phyloP scores from a whole-genome alignment of 306 rosid genomes.

The Ormosia emarginata region DNA sequence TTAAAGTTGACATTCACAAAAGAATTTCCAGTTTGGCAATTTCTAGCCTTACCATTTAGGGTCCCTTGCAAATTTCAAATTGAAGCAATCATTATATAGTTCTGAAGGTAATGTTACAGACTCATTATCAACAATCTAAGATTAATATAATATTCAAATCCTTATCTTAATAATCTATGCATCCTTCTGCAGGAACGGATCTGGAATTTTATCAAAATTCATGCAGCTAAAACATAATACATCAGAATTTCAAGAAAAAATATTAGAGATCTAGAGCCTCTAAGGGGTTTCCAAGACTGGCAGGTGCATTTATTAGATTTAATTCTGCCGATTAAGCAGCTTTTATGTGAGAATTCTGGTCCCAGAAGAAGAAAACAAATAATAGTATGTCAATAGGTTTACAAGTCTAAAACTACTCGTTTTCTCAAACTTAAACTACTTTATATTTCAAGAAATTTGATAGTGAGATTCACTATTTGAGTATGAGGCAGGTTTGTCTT shows the following conservation, averaged over 20 bases:
- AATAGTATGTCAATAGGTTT: not conserved
- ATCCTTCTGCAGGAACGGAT: not conserved
- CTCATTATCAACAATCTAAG: not conserved
- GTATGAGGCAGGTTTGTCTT: not conserved
- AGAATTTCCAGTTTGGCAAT: not conserved
- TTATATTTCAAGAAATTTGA: not conserved
- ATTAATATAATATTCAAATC: not conserved
- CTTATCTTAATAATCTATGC: not conserved
- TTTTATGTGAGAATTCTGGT: not conserved
- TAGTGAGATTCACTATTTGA: not conserved
- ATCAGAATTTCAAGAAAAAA: not conserved
- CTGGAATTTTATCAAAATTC: not conserved
- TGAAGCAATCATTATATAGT: not conserved
- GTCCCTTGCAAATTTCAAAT: not conserved
- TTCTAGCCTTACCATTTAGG: not conserved
- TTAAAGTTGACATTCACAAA: not conserved
- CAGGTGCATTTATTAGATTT: not conserved
- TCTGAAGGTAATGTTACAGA: not conserved
- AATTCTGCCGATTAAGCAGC: not conserved
- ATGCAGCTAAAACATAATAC: not conserved
- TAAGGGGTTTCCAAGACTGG: not conserved
- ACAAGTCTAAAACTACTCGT: not conserved
- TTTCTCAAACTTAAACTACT: not conserved
- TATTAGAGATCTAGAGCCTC: not conserved
- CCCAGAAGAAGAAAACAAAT: not conserved